Base-by-base conservation (phyloP, 1,284 basidiomycete genomes). In the Phylloporus sp. region DNA sequence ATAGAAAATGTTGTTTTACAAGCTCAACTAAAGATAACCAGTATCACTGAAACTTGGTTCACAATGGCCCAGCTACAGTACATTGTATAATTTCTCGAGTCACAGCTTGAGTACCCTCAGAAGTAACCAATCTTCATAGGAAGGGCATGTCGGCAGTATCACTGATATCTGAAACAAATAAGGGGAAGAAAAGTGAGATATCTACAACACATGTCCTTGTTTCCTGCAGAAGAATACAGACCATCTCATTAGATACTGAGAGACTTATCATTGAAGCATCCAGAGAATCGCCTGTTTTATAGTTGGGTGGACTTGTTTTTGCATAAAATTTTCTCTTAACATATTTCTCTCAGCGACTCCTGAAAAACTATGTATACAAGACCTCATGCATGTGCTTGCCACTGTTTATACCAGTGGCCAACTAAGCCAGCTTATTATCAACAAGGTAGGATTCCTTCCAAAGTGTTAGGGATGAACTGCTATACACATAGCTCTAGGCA, bases 1-100 rank as follows among this genome's bases (percentile, higher is more conserved):
- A 93, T 91, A 46, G 94, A 95, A 76, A 89, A 87, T 22, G 97
- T 98, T 73, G 94, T 98, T 5, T 80, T 99, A 44, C 84, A 94
- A 40, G 95, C 95, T 34, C 85, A 96, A 70, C 90, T 91, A 69
- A 98, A 98, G 82, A 96, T 92, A 56, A 93, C 94, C 2, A 96
- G 96, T 53, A 98, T 98, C 72, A 91, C 89, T 18, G 96, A 98
- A 79, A 98, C 96, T 47, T 83, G 92, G 59, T 92, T 93, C 65
- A 84, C 80, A 29, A 85, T 92, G 84, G 90, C 87, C 0, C 83
- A 84, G 61, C 73, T 89, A 61, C 88, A 53, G 88, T 90, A 85
- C 70, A 92, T 92, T 81, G 56, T 83, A 70, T 24, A 1, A 80
- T 84, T 68, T 79, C 81, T 75, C 82, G 81, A n/a, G n/a, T n/a